These are phyloP conservation scores for Marasmius tenuissimus DNA, from an alignment of 1,284 basidiomycete species.

Conservation along the genomic window DNA sequence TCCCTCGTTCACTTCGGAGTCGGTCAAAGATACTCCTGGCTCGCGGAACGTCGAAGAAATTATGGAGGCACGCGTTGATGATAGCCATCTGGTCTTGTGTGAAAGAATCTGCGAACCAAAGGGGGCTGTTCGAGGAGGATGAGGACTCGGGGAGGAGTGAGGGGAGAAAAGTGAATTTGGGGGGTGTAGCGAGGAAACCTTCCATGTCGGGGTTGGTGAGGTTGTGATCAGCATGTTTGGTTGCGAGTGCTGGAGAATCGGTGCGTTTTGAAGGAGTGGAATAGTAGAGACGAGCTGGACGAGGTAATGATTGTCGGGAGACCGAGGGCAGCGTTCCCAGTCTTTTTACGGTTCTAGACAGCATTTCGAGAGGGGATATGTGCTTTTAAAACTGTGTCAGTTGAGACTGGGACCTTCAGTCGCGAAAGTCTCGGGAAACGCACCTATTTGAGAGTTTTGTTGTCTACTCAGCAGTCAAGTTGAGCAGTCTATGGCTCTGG, in stretches of 20 bases:
- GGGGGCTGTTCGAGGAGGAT: not conserved
- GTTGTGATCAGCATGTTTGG: slow-evolving; percentile 38
- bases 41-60: slow-evolving; percentile 69
- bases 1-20: slow-evolving; percentile 38
- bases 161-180: slow-evolving; percentile 59
- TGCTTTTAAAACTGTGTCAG: too few relatives aligned
- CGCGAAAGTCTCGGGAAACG: too few relatives aligned
- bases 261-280: slow-evolving; percentile 56
- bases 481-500: too few relatives aligned
- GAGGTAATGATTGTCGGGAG: slow-evolving; percentile 65
- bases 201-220: slow-evolving; percentile 29
- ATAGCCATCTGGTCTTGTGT: slow-evolving; percentile 72
- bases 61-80: slow-evolving; percentile 78
- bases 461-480: too few relatives aligned
- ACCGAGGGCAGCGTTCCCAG: slow-evolving; percentile 64
- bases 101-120: slow-evolving; percentile 63
- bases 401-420: too few relatives aligned
- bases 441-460: too few relatives aligned
- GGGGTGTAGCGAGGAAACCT: slow-evolving; percentile 46
- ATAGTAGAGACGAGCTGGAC: slow-evolving; percentile 61
- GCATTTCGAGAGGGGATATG: slow-evolving; percentile 30
- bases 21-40: slow-evolving; percentile 68
- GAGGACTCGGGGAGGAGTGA: slow-evolving; percentile 53
- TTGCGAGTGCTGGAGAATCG: slow-evolving; percentile 52
- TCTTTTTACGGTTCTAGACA: slow-evolving; percentile 43